phyloP scores from a whole-genome alignment of 805 yeast genomes.

The Saccharomycopsis sp. region DNA sequence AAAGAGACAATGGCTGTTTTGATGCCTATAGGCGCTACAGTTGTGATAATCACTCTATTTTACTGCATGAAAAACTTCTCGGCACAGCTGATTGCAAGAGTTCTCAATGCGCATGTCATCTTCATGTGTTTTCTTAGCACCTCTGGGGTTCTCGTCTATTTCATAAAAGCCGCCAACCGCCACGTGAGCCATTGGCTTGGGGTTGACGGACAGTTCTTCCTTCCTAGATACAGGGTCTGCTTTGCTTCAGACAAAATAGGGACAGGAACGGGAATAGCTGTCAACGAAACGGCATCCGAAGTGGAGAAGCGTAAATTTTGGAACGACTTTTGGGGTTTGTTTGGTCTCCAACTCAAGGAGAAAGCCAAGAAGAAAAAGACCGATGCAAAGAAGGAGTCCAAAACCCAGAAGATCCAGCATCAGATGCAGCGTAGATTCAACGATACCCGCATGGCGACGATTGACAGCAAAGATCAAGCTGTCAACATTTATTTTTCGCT shows the following conservation, averaged over 20 bases:
- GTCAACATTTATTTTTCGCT: constrained; percentile 31
- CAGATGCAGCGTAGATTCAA: constrained; percentile 16
- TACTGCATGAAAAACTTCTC: not conserved
- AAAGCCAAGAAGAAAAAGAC: not conserved
- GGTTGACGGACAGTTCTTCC: not conserved
- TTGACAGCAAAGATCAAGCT: constrained; percentile 29
- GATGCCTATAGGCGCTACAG: constrained; percentile 29
- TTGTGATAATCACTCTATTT: constrained; percentile 42
- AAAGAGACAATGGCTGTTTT: constrained; percentile 6
- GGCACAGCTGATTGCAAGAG: no score
- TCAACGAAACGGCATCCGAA: not conserved
- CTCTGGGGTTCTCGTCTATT: constrained; percentile 21
- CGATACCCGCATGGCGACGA: constrained; percentile 1
- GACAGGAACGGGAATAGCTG: not conserved
- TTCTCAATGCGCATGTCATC: no score
- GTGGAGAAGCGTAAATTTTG: not conserved
- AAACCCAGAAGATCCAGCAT: no score
- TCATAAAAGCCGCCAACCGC: constrained; percentile 27
- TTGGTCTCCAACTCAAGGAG: not conserved
- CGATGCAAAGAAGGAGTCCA: no score
- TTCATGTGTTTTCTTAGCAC: no score
- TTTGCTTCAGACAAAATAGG: not conserved
- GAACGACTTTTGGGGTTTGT: not conserved
- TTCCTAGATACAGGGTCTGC: not conserved
- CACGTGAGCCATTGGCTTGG: not conserved